These are phyloP conservation scores for Senecio squalidus DNA, from an alignment of 140 eudicot species.

Conservation along the genomic window DNA sequence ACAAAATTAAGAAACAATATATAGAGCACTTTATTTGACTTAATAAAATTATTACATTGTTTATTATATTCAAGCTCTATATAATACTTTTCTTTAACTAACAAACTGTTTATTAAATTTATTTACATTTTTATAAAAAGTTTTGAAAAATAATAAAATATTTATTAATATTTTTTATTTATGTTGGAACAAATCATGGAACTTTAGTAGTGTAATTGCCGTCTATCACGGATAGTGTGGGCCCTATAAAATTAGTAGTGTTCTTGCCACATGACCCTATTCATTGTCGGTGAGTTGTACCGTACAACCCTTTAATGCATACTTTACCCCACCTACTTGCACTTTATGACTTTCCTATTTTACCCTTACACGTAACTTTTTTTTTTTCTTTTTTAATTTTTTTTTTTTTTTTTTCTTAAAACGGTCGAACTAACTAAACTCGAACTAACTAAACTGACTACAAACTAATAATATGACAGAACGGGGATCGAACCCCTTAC, in stretches of 20 bases:
- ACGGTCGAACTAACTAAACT: no score
- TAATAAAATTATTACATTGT: neutral
- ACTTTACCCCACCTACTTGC: neutral
- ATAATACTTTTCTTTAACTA: neutral
- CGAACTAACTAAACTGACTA: no score
- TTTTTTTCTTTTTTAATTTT: no score
- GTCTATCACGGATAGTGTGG: constrained; percentile 48
- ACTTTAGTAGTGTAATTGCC: constrained; percentile 19
- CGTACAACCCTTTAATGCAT: constrained; percentile 10
- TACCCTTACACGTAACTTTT: constrained; percentile 31
- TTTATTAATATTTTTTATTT: no score
- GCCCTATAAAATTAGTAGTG: no score
- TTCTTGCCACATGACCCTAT: constrained; percentile 32
- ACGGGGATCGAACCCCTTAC: no score
- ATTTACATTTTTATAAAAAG: no score
- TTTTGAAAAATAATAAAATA: no score
- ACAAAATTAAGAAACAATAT: constrained; percentile 3
- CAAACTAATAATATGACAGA: no score
- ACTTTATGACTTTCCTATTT: neutral
- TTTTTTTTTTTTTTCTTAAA: no score
- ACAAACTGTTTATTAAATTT: no score
- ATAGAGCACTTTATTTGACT: neutral
- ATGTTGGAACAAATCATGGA: no score
- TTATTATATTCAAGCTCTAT: neutral
- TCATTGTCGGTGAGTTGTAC: constrained; percentile 46